phyloP scores from a whole-genome alignment of 148 eudicot species.

The Selenicereus undatus region DNA sequence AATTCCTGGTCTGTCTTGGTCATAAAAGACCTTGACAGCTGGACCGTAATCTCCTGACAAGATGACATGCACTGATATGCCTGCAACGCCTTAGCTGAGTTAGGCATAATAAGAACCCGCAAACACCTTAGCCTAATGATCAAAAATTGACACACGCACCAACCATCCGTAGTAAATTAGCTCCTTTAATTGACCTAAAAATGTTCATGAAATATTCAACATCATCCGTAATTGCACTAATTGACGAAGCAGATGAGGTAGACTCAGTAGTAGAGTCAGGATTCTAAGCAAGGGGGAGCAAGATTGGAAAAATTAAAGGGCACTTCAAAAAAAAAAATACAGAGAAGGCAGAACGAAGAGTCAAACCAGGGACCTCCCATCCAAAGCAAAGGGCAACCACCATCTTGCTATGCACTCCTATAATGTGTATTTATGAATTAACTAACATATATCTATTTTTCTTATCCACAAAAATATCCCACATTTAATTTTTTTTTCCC shows the following conservation, averaged over 20 bases:
- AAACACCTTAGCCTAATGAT: background rate
- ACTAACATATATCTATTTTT: too few relatives aligned
- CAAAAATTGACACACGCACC: background rate
- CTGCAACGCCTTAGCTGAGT: background rate
- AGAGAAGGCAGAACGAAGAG: too few relatives aligned
- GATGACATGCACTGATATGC: constrained; percentile 11
- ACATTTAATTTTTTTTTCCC: too few relatives aligned
- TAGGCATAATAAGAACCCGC: background rate
- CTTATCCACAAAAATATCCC: too few relatives aligned
- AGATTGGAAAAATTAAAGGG: too few relatives aligned
- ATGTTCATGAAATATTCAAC: background rate
- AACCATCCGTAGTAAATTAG: background rate
- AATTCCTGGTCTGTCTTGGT: constrained; percentile 4
- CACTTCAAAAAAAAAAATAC: too few relatives aligned
- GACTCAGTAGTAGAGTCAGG: too few relatives aligned
- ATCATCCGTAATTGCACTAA: background rate
- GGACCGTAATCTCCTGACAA: background rate
- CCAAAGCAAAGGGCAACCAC: too few relatives aligned
- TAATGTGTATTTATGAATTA: too few relatives aligned
- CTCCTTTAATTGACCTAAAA: background rate
- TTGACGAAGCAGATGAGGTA: background rate
- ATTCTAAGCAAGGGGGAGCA: too few relatives aligned
- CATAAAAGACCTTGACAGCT: constrained; percentile 19
- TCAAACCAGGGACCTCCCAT: too few relatives aligned
- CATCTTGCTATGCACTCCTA: too few relatives aligned